Percentiles rank a stretch among this genome's conserved stretches.
These are phyloP conservation scores for Phytophthora colocasiae DNA, from an alignment of 352 stramenopile genomes.

Conservation along the genomic window DNA sequence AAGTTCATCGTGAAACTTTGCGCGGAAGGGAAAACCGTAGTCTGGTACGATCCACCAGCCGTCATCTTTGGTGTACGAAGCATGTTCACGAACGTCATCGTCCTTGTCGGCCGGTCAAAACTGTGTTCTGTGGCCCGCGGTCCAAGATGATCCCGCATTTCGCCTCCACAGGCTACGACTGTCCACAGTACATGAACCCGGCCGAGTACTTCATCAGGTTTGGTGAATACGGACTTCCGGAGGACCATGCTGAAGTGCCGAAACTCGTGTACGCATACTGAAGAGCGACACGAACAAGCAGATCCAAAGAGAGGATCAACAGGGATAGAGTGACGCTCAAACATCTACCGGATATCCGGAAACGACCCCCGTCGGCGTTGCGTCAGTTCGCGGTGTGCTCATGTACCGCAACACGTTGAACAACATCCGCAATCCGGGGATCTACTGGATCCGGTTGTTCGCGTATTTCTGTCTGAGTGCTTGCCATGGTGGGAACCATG, in stretches of 20 bases:
- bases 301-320: constrained; percentile 32
- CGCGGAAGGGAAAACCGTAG: constrained; percentile 50
- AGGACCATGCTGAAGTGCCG: constrained; percentile 42
- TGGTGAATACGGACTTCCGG: constrained; percentile 72
- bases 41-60: constrained; percentile 95
- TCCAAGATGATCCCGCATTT: constrained; percentile 52
- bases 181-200: constrained; percentile 60
- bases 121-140: constrained; percentile 82
- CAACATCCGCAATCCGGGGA: constrained; percentile 69
- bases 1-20: constrained; percentile 32
- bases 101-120: constrained; percentile 69
- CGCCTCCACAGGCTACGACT: constrained; percentile 33
- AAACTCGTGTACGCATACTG: constrained; percentile 32
- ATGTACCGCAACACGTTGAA: constrained; percentile 66
- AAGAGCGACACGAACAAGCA: constrained; percentile 21
- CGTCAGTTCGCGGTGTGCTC: constrained; percentile 55
- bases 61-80: constrained; percentile 49
- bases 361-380: constrained; percentile 30
- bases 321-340: constrained; percentile 27
- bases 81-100: constrained; percentile 50
- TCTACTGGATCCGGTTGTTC: constrained; percentile 74
- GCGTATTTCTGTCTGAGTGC: constrained; percentile 79
- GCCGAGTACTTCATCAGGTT: constrained; percentile 58
- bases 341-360: constrained; percentile 29
- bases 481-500: constrained; percentile 79